Conservation (phyloP, 2,329 filamentous ascomycete genomes). For the Venturia pyrina region DNA sequence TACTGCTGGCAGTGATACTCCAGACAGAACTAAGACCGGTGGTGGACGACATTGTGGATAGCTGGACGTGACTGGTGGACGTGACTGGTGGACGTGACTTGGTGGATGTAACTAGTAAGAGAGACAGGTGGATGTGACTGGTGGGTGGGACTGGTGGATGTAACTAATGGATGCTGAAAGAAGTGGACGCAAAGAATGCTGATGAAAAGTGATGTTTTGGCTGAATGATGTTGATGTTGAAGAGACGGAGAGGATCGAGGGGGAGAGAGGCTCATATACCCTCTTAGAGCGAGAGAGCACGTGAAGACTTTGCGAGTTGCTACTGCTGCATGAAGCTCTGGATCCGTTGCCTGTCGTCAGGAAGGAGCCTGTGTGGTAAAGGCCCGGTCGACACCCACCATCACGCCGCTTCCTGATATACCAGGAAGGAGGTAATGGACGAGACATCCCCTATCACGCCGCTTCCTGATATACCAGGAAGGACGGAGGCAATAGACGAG, state of each 20-base stretch:
- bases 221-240: not conserved
- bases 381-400: no score
- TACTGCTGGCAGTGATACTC: no score
- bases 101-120: no score
- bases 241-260: not conserved
- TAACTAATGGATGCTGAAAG: no score
- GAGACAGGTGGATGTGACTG: no score
- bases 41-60: no score
- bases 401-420: not conserved
- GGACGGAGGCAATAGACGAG: not conserved
- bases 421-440: not conserved
- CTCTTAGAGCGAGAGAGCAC: not conserved
- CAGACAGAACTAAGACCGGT: no score
- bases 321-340: no score
- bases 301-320: not conserved
- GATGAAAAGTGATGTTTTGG: not conserved
- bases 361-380: not conserved
- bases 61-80: no score
- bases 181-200: no score
- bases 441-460: not conserved
- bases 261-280: not conserved
- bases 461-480: not conserved
- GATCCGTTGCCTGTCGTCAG: not conserved
- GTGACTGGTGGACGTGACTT: no score
- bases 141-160: no score